Conservation (phyloP, 306 rosid species). For the Dalbergia cochinchinensis region DNA sequence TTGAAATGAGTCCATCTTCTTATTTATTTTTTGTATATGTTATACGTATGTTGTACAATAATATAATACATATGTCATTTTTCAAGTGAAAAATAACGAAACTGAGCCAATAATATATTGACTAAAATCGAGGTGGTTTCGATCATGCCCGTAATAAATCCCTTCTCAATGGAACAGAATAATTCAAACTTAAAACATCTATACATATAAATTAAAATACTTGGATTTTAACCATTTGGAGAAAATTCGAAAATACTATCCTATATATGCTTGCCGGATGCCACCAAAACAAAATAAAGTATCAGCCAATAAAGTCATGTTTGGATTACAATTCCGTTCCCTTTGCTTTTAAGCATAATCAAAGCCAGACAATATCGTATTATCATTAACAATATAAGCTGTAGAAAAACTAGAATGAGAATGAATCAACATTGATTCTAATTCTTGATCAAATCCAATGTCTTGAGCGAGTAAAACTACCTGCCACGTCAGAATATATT, state of each 20-base stretch:
- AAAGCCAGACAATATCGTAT: slow-evolving; percentile 15
- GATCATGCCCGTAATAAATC: neutral
- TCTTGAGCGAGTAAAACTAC: slow-evolving; percentile 26
- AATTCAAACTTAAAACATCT: neutral
- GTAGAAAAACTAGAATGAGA: neutral
- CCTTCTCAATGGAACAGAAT: neutral
- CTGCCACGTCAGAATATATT: slow-evolving; percentile 29
- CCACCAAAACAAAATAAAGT: slow-evolving; percentile 32
- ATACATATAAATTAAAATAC: neutral
- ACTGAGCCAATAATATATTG: neutral
- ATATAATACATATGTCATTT: no score
- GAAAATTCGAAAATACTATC: slow-evolving; percentile 31
- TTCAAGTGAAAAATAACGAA: no score
- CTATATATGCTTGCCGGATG: slow-evolving; percentile 39
- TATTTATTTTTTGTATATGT: no score
- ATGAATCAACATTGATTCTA: slow-evolving; percentile 41
- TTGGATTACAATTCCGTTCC: slow-evolving; percentile 61
- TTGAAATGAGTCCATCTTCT: no score
- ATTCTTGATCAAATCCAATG: slow-evolving; percentile 17
- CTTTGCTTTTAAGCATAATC: slow-evolving; percentile 2
- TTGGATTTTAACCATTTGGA: neutral
- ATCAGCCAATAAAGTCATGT: slow-evolving; percentile 41
- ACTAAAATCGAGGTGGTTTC: neutral
- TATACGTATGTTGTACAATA: no score
- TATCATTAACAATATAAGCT: neutral